These are phyloP conservation scores for Jamesozyma jinghongensis DNA, from an alignment of 805 yeast genomes.

Conservation along the genomic window DNA sequence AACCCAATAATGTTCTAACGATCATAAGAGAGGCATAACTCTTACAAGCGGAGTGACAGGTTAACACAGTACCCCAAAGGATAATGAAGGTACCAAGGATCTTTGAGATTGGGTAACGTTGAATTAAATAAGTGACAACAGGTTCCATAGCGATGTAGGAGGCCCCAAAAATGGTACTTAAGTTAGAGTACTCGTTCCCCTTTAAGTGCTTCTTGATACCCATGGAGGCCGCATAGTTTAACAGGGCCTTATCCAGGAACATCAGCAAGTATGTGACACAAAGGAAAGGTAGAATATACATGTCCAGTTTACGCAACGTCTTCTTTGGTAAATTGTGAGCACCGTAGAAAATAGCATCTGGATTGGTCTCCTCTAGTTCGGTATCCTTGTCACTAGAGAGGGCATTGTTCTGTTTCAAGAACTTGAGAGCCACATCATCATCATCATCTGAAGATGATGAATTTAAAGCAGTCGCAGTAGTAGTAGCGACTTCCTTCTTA, in stretches of 20 bases:
- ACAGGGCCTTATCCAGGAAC: conserved; percentile 49
- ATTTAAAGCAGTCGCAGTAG: background rate
- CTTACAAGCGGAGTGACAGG: conserved; percentile 44
- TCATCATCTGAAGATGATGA: conserved; percentile 1
- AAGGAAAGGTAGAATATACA: conserved; percentile 39
- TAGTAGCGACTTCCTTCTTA: background rate
- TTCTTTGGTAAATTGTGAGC: conserved; percentile 12
- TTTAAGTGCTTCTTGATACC: conserved; percentile 44
- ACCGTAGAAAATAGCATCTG: conserved; percentile 19
- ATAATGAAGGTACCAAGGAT: conserved; percentile 39
- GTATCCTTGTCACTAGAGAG: background rate
- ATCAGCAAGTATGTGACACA: conserved; percentile 48
- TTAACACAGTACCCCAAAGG: conserved; percentile 46
- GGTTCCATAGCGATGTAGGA: conserved; percentile 50
- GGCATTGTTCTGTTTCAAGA: conserved; percentile 9
- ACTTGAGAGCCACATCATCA: conserved; percentile 20
- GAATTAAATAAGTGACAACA: conserved; percentile 39
- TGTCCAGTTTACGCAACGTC: conserved; percentile 37
- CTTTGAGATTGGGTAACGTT: conserved; percentile 46
- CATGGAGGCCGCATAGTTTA: conserved; percentile 57
- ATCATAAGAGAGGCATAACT: conserved; percentile 47
- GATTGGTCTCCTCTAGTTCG: background rate
- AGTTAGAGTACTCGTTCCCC: conserved; percentile 41
- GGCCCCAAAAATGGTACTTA: conserved; percentile 46
- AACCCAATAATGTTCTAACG: conserved; percentile 44